phyloP scores from a whole-genome alignment of 805 yeast genomes.

The Starmera dryadoides region DNA sequence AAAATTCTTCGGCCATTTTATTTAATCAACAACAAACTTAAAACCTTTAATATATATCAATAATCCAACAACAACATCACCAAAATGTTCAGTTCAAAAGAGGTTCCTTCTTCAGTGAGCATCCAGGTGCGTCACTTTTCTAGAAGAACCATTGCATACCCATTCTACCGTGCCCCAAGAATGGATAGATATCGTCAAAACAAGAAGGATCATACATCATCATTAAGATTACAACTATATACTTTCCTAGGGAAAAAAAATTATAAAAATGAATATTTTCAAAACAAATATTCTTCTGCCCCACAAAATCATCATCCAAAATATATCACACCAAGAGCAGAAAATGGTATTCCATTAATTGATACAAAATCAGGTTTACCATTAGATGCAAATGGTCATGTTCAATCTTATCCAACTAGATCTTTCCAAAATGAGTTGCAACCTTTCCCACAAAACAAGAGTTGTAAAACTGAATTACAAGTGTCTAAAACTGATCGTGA shows the following conservation, averaged over 20 bases:
- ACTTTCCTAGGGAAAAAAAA: constrained; percentile 80
- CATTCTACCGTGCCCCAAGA: constrained; percentile 39
- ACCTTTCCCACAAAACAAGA: constrained; percentile 78
- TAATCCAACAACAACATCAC: too few relatives aligned
- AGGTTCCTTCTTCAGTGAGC: neutral
- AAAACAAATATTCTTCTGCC: constrained; percentile 68
- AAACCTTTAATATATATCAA: too few relatives aligned
- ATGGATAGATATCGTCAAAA: constrained; percentile 31
- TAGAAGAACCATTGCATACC: constrained; percentile 47
- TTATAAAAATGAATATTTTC: constrained; percentile 71
- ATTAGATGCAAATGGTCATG: constrained; percentile 15
- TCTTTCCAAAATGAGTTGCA: constrained; percentile 29
- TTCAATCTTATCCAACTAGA: neutral
- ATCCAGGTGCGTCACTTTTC: constrained; percentile 38
- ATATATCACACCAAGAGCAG: constrained; percentile 54
- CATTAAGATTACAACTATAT: constrained; percentile 56
- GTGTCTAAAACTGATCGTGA: constrained; percentile 53
- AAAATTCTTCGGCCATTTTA: too few relatives aligned
- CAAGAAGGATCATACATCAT: constrained; percentile 36
- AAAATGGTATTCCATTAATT: constrained; percentile 30
- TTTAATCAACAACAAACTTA: too few relatives aligned
- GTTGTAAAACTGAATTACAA: constrained; percentile 59
- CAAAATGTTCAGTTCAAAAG: neutral
- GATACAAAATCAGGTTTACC: constrained; percentile 26
- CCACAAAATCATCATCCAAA: constrained; percentile 65